These are phyloP conservation scores for Ophiognomonia clavigignenti-juglandacearum DNA, from an alignment of 2,329 filamentous ascomycete genomes.

Conservation along the genomic window DNA sequence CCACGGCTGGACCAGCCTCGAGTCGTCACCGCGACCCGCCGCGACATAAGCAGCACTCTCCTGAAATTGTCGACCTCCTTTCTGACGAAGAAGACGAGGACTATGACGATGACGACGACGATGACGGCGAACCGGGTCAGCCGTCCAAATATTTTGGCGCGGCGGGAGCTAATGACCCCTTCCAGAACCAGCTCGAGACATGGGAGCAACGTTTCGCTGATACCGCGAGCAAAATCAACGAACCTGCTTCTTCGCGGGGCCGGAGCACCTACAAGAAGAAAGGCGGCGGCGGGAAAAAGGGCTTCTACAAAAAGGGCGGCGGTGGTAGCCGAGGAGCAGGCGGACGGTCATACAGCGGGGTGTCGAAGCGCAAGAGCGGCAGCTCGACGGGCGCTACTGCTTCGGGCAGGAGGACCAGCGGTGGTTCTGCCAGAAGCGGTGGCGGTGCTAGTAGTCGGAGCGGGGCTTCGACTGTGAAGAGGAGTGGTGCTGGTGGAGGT, in stretches of 20 bases:
- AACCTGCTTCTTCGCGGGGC: slow-evolving; percentile 19
- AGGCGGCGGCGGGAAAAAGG: slow-evolving; percentile 10
- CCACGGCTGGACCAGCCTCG: slow-evolving; percentile 9
- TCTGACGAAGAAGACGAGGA: slow-evolving; percentile 36
- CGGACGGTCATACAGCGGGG: slow-evolving; percentile 17
- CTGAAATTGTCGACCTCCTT: slow-evolving; percentile 51
- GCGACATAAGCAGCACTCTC: slow-evolving; percentile 23
- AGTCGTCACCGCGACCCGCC: slow-evolving; percentile 10
- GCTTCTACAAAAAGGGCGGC: slow-evolving; percentile 14
- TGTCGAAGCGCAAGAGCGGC: slow-evolving; percentile 18
- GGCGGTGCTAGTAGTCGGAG: slow-evolving; percentile 1
- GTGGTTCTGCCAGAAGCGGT: slow-evolving; percentile 4
- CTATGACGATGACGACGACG: slow-evolving; percentile 23
- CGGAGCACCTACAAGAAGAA: slow-evolving; percentile 13
- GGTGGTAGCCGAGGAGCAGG: slow-evolving; percentile 13
- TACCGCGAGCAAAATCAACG: slow-evolving; percentile 17
- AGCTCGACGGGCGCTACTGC: neutral
- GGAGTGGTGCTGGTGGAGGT: no score
- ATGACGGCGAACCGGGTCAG: slow-evolving; percentile 25
- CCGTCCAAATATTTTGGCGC: slow-evolving; percentile 44
- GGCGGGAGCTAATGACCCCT: slow-evolving; percentile 2
- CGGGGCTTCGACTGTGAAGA: slow-evolving; percentile 1
- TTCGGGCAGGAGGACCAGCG: slow-evolving; percentile 4
- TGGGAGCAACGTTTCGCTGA: slow-evolving; percentile 26
- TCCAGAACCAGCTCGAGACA: slow-evolving; percentile 18